A percentile compares a stretch with the other conserved stretches of the same genome.
These are phyloP conservation scores for Epichloe glyceriae DNA, from an alignment of 2,329 filamentous ascomycete species.

Conservation along the genomic window DNA sequence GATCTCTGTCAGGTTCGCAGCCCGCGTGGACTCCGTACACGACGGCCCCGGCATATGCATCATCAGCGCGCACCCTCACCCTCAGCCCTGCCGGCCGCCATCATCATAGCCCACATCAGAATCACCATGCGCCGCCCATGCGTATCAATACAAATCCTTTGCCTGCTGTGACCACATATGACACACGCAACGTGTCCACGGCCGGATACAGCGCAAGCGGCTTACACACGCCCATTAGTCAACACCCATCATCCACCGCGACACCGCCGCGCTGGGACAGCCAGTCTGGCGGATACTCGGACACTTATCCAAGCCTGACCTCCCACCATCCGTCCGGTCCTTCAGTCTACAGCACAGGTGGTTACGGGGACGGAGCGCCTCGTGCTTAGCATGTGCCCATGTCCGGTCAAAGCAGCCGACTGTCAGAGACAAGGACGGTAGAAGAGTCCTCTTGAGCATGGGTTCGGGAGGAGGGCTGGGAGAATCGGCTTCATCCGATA, in stretches of 20 bases:
- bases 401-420: too few relatives aligned
- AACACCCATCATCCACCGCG: slow-evolving; percentile 22
- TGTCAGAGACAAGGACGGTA: too few relatives aligned
- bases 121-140: slow-evolving; percentile 18
- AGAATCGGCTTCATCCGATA: neutral
- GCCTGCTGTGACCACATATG: slow-evolving; percentile 27
- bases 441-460: neutral
- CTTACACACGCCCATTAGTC: slow-evolving; percentile 26
- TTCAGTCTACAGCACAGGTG: slow-evolving; percentile 28
- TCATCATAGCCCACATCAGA: slow-evolving; percentile 20
- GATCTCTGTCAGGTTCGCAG: slow-evolving; percentile 35
- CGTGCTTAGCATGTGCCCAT: slow-evolving; percentile 20
- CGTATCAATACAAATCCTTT: slow-evolving; percentile 25
- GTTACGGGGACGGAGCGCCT: slow-evolving; percentile 30
- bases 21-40: slow-evolving; percentile 37
- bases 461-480: neutral
- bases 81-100: slow-evolving; percentile 26
- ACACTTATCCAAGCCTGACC: slow-evolving; percentile 25
- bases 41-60: slow-evolving; percentile 19
- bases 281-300: slow-evolving; percentile 24
- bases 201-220: slow-evolving; percentile 27
- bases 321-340: slow-evolving; percentile 22
- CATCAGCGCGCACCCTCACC: slow-evolving; percentile 30
- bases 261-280: slow-evolving; percentile 30
- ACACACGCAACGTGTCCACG: slow-evolving; percentile 19